Base-by-base conservation (phyloP, 768 basidiomycete genomes). In the Heimioporus sp. region DNA sequence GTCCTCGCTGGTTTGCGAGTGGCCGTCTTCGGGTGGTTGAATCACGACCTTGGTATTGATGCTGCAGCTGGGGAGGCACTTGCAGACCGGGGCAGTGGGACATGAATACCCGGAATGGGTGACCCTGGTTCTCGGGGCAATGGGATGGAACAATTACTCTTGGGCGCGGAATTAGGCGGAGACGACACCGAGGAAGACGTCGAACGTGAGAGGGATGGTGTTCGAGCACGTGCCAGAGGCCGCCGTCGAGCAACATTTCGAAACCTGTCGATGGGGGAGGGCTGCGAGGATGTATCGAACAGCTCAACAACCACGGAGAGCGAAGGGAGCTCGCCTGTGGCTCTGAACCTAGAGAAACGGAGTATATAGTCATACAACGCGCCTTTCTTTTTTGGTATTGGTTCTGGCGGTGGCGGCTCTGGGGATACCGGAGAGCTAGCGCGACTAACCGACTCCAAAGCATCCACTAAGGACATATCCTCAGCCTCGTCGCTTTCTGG, bases 151-250 rank as follows among this genome's bases (percentile, higher is more conserved):
- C 71, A 72, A 49, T 69, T 77, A 52, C 82, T 85, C 12, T 74
- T 76, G 20, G 86, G 86, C 2, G 86, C 87, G 3, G 86, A 84
- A 55, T 86, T 77, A 2, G 80, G 66, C 0, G 83, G 78, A 5
- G 84, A 86, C 11, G 85, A 82, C 0, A 28, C 47, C 1, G 76
- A 73, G 20, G 75, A 76, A 1, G 82, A 78, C 0, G 78, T 76
- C 1, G 83, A 86, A 46, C 78, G 79, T 9, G 86, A 79, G 10
- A 88, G 73, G 2, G 86, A 87, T 5, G 86, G 86, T 5, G 85
- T 87, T 24, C 86, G 80, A 17, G 74, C 73, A 30, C 82, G 76
- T 17, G 74, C 60, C 35, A 76, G 62, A 16, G 80, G 75, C 50
- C 76, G 76, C 31, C 85, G 80, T 44, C 85, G 56, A 12, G 79